Evolutionary conservation across 257 asterid genomes (phyloP).

Genomic region (Pogostemon cablin): DNA sequence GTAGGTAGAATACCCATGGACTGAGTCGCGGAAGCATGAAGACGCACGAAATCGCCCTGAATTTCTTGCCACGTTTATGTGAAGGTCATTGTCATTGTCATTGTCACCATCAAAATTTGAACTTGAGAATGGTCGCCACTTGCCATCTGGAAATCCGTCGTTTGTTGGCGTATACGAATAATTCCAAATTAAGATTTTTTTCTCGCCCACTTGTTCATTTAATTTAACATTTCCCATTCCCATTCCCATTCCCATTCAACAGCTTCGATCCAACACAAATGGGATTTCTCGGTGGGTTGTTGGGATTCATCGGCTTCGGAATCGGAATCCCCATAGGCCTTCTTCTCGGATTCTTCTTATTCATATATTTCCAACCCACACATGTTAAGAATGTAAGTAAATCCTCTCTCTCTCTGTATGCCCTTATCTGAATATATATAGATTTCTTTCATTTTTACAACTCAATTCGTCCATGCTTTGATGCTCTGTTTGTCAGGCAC

Average conservation of each 20-base stretch:
- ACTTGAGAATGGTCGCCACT: slow-evolving; percentile 27
- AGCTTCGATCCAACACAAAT: slow-evolving; percentile 35
- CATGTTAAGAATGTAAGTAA: slow-evolving; percentile 53
- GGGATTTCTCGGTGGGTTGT: slow-evolving; percentile 55
- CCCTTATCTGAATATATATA: no score
- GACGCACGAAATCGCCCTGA: neutral
- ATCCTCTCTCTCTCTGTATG: no score
- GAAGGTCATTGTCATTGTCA: neutral
- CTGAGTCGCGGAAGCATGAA: no score
- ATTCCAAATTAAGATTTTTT: slow-evolving; percentile 9
- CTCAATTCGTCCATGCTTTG: neutral
- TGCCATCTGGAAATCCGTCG: slow-evolving; percentile 25
- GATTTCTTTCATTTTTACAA: neutral
- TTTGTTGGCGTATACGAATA: neutral
- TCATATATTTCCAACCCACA: slow-evolving; percentile 49
- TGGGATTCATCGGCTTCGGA: slow-evolving; percentile 60
- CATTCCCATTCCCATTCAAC: slow-evolving; percentile 1
- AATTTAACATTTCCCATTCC: neutral
- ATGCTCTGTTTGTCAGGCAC: neutral
- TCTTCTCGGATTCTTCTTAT: slow-evolving; percentile 59
- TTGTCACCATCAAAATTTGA: slow-evolving; percentile 30
- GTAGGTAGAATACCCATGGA: no score
- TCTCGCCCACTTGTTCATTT: slow-evolving; percentile 24
- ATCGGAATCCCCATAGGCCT: slow-evolving; percentile 65
- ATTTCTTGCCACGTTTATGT: slow-evolving; percentile 36